phyloP scores from a whole-genome alignment of 805 yeast species.

The Candida ovalis region DNA sequence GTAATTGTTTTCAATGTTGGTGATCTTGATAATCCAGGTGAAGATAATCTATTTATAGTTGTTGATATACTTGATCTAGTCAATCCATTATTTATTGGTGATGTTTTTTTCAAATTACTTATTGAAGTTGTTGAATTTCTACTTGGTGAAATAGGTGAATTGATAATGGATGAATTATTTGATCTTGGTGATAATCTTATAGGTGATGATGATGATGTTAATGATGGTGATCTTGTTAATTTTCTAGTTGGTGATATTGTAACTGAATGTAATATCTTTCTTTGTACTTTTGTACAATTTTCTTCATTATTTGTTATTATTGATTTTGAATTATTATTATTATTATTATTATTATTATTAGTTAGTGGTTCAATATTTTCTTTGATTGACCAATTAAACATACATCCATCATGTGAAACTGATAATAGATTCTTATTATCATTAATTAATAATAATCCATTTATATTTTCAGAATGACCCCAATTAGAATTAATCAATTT shows the following conservation, averaged over 20 bases:
- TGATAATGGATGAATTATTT: neutral
- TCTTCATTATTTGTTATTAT: constrained; percentile 2
- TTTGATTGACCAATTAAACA: constrained; percentile 42
- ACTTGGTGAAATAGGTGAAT: neutral
- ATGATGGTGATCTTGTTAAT: constrained; percentile 1
- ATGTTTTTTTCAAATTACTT: no score
- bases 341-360: no score
- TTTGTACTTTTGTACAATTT: constrained; percentile 17
- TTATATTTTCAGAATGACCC: constrained; percentile 56
- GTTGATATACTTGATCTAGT: no score
- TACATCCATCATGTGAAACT: constrained; percentile 51
- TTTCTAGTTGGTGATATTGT: neutral
- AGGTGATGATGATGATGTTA: constrained; percentile 8
- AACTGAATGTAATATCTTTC: constrained; percentile 19
- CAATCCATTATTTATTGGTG: no score
- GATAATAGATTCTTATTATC: constrained; percentile 31
- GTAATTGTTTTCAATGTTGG: no score
- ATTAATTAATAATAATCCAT: constrained; percentile 34
- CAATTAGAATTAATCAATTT: constrained; percentile 47
- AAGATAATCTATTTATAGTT: constrained; percentile 9
- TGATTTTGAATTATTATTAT: no score
- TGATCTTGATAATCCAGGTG: constrained; percentile 4
- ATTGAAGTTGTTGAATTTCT: neutral
- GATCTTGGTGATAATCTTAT: neutral
- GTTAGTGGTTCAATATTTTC: constrained; percentile 8